These are phyloP conservation scores for Candida yuanshanica DNA, from an alignment of 805 yeast genomes.

Conservation along the genomic window DNA sequence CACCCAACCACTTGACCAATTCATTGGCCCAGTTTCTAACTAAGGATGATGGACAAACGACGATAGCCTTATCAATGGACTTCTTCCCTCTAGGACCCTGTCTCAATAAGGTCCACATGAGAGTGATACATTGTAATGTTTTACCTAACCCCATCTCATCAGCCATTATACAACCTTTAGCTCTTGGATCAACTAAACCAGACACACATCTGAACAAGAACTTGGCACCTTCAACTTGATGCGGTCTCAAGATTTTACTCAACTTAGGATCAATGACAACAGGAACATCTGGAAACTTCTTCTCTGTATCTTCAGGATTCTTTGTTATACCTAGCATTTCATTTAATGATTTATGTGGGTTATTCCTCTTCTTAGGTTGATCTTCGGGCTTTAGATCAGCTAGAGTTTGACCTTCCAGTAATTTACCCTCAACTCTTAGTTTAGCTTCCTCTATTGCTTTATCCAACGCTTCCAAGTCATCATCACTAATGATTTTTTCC, in stretches of 20 bases:
- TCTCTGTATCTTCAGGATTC: slow-evolving; percentile 42
- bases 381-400: slow-evolving; percentile 17
- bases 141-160: slow-evolving; percentile 96
- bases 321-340: slow-evolving; percentile 73
- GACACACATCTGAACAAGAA: slow-evolving; percentile 88
- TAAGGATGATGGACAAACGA: slow-evolving; percentile 91
- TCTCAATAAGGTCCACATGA: slow-evolving; percentile 86
- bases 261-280: slow-evolving; percentile 92
- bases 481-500: slow-evolving; percentile 37
- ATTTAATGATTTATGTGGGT: slow-evolving; percentile 60
- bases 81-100: slow-evolving; percentile 82
- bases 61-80: slow-evolving; percentile 83
- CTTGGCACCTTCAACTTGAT: slow-evolving; percentile 92
- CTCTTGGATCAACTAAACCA: slow-evolving; percentile 75
- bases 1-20: slow-evolving; percentile 90
- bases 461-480: slow-evolving; percentile 27
- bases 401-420: slow-evolving; percentile 11
- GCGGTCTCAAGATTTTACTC: slow-evolving; percentile 84
- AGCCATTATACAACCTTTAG: slow-evolving; percentile 96
- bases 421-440: slow-evolving; percentile 25
- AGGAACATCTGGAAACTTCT: slow-evolving; percentile 77
- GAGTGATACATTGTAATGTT: slow-evolving; percentile 80
- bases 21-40: slow-evolving; percentile 98
- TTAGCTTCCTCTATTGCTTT: slow-evolving; percentile 25
- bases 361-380: slow-evolving; percentile 27